These are phyloP conservation scores for Cicer arietinum DNA, from an alignment of 306 rosid genomes.

Conservation along the genomic window DNA sequence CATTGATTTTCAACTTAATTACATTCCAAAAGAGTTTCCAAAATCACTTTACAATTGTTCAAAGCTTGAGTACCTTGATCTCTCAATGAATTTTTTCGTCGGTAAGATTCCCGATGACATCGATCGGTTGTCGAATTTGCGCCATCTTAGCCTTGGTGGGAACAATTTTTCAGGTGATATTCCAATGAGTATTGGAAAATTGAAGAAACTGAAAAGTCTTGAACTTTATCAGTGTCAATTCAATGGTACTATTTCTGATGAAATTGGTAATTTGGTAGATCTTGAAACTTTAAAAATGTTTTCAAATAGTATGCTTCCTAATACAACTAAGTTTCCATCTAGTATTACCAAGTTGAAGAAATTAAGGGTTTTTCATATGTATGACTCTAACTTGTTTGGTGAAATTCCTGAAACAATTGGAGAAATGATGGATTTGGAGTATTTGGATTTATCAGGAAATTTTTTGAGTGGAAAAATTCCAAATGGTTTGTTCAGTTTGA, in stretches of 20 bases:
- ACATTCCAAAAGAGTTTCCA: slow-evolving; percentile 47
- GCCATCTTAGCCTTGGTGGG: slow-evolving; percentile 42
- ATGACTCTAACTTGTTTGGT: slow-evolving; percentile 43
- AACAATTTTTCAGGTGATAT: slow-evolving; percentile 44
- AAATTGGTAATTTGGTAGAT: slow-evolving; percentile 36
- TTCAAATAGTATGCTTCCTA: slow-evolving; percentile 37
- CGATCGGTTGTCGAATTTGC: slow-evolving; percentile 20
- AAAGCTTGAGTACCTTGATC: slow-evolving; percentile 40
- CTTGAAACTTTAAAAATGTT: slow-evolving; percentile 44
- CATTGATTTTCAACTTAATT: slow-evolving; percentile 25
- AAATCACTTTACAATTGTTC: slow-evolving; percentile 43
- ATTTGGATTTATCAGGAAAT: slow-evolving; percentile 33
- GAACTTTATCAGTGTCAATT: slow-evolving; percentile 12
- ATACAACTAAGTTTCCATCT: slow-evolving; percentile 32
- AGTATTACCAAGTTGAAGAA: slow-evolving; percentile 38
- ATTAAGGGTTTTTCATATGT: slow-evolving; percentile 35
- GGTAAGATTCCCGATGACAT: slow-evolving; percentile 45
- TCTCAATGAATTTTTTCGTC: slow-evolving; percentile 33
- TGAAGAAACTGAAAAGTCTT: slow-evolving; percentile 42
- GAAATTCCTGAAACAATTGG: slow-evolving; percentile 43
- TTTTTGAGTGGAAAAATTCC: slow-evolving; percentile 42
- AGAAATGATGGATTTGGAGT: slow-evolving; percentile 45
- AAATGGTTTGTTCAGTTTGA: slow-evolving; percentile 36
- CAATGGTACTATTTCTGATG: slow-evolving; percentile 39
- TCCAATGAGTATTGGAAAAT: slow-evolving; percentile 41